These are phyloP conservation scores for Tremella fuciformis DNA, from an alignment of 768 basidiomycete species.

Conservation along the genomic window DNA sequence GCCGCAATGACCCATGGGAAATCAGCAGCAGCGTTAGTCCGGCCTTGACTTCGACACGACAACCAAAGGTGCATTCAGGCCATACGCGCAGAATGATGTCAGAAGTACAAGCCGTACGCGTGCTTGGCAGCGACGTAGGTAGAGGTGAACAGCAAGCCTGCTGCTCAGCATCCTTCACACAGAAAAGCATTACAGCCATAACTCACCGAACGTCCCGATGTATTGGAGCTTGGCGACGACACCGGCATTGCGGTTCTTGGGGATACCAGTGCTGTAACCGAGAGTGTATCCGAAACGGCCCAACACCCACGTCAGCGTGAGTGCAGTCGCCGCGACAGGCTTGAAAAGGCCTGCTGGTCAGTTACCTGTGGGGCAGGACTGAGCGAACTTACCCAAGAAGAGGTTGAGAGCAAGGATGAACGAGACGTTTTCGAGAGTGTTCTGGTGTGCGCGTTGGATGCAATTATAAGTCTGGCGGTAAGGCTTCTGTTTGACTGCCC, in stretches of 20 bases:
- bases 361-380: not conserved
- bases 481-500: not conserved
- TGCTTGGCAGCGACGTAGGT: conserved; percentile 2
- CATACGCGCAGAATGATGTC: not conserved
- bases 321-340: conserved; percentile 5
- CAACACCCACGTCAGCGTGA: conserved; percentile 7
- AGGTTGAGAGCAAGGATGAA: conserved; percentile 25
- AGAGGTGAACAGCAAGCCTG: conserved; percentile 14
- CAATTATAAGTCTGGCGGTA: conserved; percentile 34
- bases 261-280: conserved; percentile 13
- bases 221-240: conserved; percentile 4
- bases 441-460: conserved; percentile 36
- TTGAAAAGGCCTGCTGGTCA: conserved; percentile 5
- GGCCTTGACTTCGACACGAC: no score
- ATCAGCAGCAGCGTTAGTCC: no score
- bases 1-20: no score
- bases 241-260: conserved; percentile 3
- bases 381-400: conserved; percentile 29
- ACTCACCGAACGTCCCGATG: conserved; percentile 14
- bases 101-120: conserved; percentile 15
- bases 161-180: not conserved
- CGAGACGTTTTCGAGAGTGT: conserved; percentile 39
- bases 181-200: not conserved
- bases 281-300: conserved; percentile 14
- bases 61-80: no score